Base-by-base conservation (phyloP, 257 asterid genomes). In the Ilex aquifolium region DNA sequence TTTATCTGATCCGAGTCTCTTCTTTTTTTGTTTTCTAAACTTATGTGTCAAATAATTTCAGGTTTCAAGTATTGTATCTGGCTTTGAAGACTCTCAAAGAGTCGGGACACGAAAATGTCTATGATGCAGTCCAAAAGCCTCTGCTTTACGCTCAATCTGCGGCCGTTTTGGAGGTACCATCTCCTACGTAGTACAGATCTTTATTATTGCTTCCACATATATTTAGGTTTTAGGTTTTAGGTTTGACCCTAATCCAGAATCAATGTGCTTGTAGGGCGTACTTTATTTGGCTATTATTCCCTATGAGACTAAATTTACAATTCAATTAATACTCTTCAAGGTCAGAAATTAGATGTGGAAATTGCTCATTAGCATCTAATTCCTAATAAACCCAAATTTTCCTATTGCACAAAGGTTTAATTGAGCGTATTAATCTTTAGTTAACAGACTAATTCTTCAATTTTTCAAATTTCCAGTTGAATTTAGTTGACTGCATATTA, bases 71-170 rank as follows among this genome's bases (percentile, higher is more conserved):
- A 21, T 71, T 93, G 21, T 93, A 83, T 80, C 77, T 82, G 61
- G 69, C 92, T 40, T 70, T 87, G 79, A 79, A 72, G 51, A 70
- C 96, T 7, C 79, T 87, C 61, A 63, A 7, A 13, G 70, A 84
- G 13, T 85, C 94, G 39, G 94, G 95, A 63, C 80, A 78, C 76
- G 61, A 75, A 64, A 79, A 85, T 77, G 96, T 93, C 56, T 93
- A 87, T 79, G 79, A 83, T 56, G 87, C 96, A 61, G 83, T 87
- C 51, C 85, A 85, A 59, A 87, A 78, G 69, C 99, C 97, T 64
- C 79, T 93, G 42, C 74, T 85, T 67, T 80, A 80, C 67, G 93
- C 97, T 27, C 97, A 92, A 67, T 76, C 96, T 44, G 94, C 96
- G 53, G 95, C 99, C 30, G 60, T 85, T 14, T 77, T 92, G 72